These are phyloP conservation scores for Neurospora sp. DNA, from an alignment of 495 filamentous ascomycete species.

Conservation along the genomic window DNA sequence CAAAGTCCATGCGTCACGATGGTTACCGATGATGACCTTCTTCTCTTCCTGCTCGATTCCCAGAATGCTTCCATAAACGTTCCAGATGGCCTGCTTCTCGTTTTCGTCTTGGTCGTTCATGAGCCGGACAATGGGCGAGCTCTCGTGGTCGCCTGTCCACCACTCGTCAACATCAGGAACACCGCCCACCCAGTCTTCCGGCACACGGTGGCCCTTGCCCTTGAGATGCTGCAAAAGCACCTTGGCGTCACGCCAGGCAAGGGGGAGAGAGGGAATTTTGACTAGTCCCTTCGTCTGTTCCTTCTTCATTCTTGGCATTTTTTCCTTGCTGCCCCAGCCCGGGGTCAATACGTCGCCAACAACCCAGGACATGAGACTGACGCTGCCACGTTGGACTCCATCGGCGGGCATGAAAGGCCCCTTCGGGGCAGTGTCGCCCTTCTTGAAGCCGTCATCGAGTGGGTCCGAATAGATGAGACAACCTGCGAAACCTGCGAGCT, in stretches of 20 bases:
- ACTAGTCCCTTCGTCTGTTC: conserved; percentile 63
- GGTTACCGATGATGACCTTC: conserved; percentile 83
- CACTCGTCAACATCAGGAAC: conserved; percentile 60
- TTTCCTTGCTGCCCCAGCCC: conserved; percentile 68
- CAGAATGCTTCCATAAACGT: conserved; percentile 69
- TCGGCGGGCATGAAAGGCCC: conserved; percentile 69
- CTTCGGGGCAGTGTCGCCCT: conserved; percentile 58
- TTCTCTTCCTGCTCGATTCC: conserved; percentile 80
- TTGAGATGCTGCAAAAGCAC: conserved; percentile 65
- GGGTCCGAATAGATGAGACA: conserved; percentile 92
- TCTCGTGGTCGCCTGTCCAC: conserved; percentile 67
- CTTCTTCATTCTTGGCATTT: conserved; percentile 51
- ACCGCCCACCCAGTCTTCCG: conserved; percentile 65
- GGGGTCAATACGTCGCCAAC: conserved; percentile 84
- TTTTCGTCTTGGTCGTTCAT: conserved; percentile 80
- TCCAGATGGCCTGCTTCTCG: conserved; percentile 77
- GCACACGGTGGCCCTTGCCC: conserved; percentile 61
- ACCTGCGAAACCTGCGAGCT: conserved; percentile 71
- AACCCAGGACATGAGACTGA: conserved; percentile 72
- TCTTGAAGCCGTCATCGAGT: conserved; percentile 62
- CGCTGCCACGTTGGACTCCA: conserved; percentile 73
- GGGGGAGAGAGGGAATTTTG: conserved; percentile 78
- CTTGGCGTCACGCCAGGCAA: conserved; percentile 83
- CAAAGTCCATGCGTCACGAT: conserved; percentile 88
- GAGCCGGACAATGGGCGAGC: conserved; percentile 71